A percentile compares a stretch with the other conserved stretches of the same genome.
Conservation (phyloP, 2,329 filamentous ascomycete genomes). For the Colletotrichum echinochloae region DNA sequence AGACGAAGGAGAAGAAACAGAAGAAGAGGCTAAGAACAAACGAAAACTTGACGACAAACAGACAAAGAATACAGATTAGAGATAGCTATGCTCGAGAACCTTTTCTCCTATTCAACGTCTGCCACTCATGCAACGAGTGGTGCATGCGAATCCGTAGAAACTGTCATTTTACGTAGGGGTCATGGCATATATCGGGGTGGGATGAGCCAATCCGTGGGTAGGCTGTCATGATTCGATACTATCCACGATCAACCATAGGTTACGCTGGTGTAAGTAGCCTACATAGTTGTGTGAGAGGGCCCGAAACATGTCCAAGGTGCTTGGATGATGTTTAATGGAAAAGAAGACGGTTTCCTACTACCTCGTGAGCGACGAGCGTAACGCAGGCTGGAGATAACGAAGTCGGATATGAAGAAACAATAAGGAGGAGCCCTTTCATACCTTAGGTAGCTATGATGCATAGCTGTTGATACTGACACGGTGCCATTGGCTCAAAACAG, state of each 20-base stretch:
- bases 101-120: neutral
- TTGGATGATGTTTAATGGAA: neutral
- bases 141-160: neutral
- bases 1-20: constrained; percentile 1
- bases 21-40: neutral
- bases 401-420: neutral
- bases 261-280: neutral
- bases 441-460: too few relatives aligned
- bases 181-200: neutral
- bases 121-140: neutral
- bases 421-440: neutral
- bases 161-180: neutral
- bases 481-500: constrained; percentile 8
- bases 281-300: neutral
- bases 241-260: neutral
- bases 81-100: too few relatives aligned
- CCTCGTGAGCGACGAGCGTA: neutral
- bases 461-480: too few relatives aligned
- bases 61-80: neutral
- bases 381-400: neutral
- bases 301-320: neutral
- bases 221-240: neutral
- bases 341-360: neutral
- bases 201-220: neutral
- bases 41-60: neutral